Conservation (phyloP, 208 protist genomes). For the Novymonas esmeraldas region DNA sequence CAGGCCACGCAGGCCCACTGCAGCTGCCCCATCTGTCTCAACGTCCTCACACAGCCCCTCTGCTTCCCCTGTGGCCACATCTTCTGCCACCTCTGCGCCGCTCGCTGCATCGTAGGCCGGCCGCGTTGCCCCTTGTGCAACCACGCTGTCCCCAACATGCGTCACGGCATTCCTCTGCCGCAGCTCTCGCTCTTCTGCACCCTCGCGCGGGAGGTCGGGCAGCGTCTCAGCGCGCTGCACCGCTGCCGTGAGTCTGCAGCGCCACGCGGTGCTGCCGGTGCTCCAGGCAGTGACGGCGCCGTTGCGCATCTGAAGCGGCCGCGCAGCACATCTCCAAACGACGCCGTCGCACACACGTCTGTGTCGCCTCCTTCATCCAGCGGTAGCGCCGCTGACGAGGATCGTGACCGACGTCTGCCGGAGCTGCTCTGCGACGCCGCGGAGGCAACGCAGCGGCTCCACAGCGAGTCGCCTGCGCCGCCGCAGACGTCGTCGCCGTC, state of each 20-base stretch:
- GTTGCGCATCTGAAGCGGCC: slow-evolving; percentile 7
- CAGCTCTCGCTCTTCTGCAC: slow-evolving; percentile 48
- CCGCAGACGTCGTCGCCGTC: neutral
- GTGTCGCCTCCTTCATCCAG: neutral
- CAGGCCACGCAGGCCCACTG: slow-evolving; percentile 45
- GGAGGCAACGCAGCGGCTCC: slow-evolving; percentile 28
- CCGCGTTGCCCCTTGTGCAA: slow-evolving; percentile 84
- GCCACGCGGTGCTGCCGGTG: too few species aligned
- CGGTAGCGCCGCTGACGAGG: neutral
- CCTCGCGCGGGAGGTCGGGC: slow-evolving; percentile 41
- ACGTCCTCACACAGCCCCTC: slow-evolving; percentile 59
- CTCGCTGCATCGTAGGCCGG: slow-evolving; percentile 44
- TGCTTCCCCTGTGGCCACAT: slow-evolving; percentile 72
- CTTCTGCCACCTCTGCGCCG: slow-evolving; percentile 60
- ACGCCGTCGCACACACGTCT: neutral
- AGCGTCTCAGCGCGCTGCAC: slow-evolving; percentile 8
- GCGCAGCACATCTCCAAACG: neutral
- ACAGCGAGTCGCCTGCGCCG: slow-evolving; percentile 10
- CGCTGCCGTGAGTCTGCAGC: too few species aligned
- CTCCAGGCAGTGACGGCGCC: neutral
- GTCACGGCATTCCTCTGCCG: slow-evolving; percentile 42
- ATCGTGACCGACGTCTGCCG: neutral
- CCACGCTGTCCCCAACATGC: slow-evolving; percentile 29
- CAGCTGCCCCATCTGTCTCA: slow-evolving; percentile 64
- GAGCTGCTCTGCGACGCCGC: neutral